These are phyloP conservation scores for Xylaria arbuscula DNA, from an alignment of 2,329 filamentous ascomycete species.

Conservation along the genomic window DNA sequence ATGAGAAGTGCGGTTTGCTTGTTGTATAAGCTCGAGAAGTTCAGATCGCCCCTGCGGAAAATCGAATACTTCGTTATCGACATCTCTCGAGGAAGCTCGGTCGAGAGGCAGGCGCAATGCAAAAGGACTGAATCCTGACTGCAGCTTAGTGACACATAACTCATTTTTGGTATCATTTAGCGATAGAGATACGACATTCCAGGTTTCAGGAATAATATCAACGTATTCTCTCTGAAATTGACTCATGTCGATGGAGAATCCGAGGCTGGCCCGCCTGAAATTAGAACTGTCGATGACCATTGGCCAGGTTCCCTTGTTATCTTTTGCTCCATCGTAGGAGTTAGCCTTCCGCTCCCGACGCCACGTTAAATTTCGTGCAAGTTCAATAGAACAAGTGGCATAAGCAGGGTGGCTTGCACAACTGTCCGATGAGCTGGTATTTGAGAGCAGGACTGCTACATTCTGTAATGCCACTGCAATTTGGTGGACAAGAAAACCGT, in stretches of 20 bases:
- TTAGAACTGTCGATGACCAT: slow-evolving; percentile 49
- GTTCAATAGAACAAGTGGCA: slow-evolving; percentile 73
- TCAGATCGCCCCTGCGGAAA: slow-evolving; percentile 84
- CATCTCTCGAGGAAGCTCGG: slow-evolving; percentile 81
- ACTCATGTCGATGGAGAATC: slow-evolving; percentile 63
- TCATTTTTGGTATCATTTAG: slow-evolving; percentile 86
- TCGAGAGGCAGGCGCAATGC: slow-evolving; percentile 87
- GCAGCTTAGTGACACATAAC: slow-evolving; percentile 87
- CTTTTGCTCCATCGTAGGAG: slow-evolving; percentile 54
- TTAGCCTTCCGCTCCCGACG: slow-evolving; percentile 70
- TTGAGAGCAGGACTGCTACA: slow-evolving; percentile 73
- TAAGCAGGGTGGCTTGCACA: slow-evolving; percentile 64
- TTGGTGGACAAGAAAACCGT: slow-evolving; percentile 70
- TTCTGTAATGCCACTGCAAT: slow-evolving; percentile 73
- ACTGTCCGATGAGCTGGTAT: slow-evolving; percentile 62
- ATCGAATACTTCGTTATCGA: slow-evolving; percentile 81
- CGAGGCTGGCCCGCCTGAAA: slow-evolving; percentile 57
- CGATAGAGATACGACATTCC: slow-evolving; percentile 88
- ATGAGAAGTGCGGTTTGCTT: slow-evolving; percentile 87
- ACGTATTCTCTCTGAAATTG: slow-evolving; percentile 84
- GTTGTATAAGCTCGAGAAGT: slow-evolving; percentile 82
- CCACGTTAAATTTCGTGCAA: slow-evolving; percentile 76
- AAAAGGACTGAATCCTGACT: slow-evolving; percentile 80
- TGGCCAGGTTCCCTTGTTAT: slow-evolving; percentile 51
- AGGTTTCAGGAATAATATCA: slow-evolving; percentile 82